Percentiles rank a stretch among this genome's conserved stretches.
Conservation (phyloP, 768 basidiomycete species). For the Pholiota molesta region DNA sequence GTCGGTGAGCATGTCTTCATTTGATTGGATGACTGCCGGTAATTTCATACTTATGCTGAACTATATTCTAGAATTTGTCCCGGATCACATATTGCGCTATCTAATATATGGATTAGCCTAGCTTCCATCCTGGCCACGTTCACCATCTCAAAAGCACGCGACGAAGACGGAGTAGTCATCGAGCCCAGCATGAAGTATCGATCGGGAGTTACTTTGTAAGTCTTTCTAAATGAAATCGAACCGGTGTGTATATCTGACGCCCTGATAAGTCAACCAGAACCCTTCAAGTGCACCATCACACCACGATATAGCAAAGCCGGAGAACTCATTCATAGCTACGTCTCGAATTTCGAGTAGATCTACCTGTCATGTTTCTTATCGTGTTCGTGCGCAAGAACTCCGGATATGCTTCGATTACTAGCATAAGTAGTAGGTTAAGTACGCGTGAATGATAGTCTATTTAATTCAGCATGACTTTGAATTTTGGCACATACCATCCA, state of each 20-base stretch:
- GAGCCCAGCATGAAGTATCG: constrained; percentile 21
- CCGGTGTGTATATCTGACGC: background rate
- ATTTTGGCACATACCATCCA: too few relatives aligned
- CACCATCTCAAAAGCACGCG: constrained; percentile 29
- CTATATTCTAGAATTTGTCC: constrained; percentile 14
- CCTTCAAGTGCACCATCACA: constrained; percentile 32
- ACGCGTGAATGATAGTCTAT: too few relatives aligned
- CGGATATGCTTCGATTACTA: too few relatives aligned
- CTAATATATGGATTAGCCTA: constrained; percentile 26
- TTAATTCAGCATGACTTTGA: too few relatives aligned
- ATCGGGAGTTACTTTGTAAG: constrained; percentile 24
- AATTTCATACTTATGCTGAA: background rate
- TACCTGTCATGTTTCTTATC: background rate
- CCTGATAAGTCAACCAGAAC: constrained; percentile 24
- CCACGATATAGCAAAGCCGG: constrained; percentile 29
- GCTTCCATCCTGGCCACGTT: constrained; percentile 36
- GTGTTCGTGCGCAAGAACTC: background rate
- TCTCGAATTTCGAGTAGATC: background rate
- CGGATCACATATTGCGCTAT: constrained; percentile 30
- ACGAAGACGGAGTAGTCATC: constrained; percentile 24
- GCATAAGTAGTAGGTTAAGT: too few relatives aligned
- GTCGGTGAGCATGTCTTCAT: constrained; percentile 28
- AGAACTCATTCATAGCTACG: constrained; percentile 11
- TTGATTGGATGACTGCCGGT: background rate
- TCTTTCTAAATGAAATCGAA: too few relatives aligned